Evolutionary conservation across 306 rosid species (phyloP), one percentile per base, ranked within the genome.

Genomic region (Abrus precatorius): DNA sequence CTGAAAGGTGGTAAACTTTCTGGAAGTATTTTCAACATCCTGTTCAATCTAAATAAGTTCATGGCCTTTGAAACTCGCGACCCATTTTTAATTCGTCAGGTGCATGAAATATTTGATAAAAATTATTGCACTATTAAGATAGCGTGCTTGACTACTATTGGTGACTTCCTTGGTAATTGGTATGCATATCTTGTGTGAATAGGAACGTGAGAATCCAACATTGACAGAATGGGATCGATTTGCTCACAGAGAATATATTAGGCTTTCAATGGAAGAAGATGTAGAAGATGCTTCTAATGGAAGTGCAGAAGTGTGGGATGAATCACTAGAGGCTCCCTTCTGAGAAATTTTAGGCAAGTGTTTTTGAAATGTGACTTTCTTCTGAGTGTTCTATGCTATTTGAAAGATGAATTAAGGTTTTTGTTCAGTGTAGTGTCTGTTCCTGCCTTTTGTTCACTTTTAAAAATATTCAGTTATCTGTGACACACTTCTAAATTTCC

Each of bases 251-350:
- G 99, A 96, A 84, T 96, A 96, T 85, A 96, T 93, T 76, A 90
- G 98, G 84, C 99, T 96, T 84, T 96, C 99, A 64, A 93, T 96
- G 99, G 99, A 96, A 91, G 99, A 96, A 92, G 99, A 96, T 60
- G 99, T 96, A 60, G 99, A 96, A 93, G 99, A 96, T 81, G 99
- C 85, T 86, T 96, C 99, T 55, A 96, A 96, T 33, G 99, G 98
- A 81, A 96, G 99, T 85, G 99, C 97, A 11, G 99, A 96, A 85
- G 98, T 93, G 86, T 96, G 99, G 99, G 99, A 96, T 62, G 99
- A 96, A 83, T 96, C 99, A 77, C 95, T 96, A 14, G 99, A 95
- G 86, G 97, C 99, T 81, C 99, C 99, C 75, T 96, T 93, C 84
- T 96, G 80, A 89, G 78, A 84, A 83, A 63, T 55, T 75, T 81